phyloP scores from a whole-genome alignment of 1,284 basidiomycete species.

The Ceratobasidium sp. region DNA sequence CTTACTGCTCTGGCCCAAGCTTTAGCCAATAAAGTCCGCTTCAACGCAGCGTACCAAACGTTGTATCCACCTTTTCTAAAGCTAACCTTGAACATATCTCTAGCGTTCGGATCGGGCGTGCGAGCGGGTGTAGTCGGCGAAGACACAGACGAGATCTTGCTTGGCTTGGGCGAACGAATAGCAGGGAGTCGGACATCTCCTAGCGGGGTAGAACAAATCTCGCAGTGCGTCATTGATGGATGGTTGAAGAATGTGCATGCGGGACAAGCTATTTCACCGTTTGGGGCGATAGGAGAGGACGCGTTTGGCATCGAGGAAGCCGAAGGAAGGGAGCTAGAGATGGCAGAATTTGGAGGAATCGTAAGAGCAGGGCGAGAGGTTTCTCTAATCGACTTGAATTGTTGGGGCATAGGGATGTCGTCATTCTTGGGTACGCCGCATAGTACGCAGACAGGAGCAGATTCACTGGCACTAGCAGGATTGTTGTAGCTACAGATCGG shows the following conservation, averaged over 20 bases:
- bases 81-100: constrained; percentile 76
- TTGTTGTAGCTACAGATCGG: constrained; percentile 88
- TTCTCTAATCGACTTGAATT: constrained; percentile 50
- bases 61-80: constrained; percentile 94
- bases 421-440: constrained; percentile 65
- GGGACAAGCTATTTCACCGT: constrained; percentile 72
- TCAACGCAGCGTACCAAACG: constrained; percentile 84
- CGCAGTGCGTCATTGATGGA: constrained; percentile 80
- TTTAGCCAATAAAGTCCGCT: constrained; percentile 80
- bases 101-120: constrained; percentile 66
- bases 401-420: constrained; percentile 54
- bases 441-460: constrained; percentile 78
- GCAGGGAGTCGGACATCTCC: constrained; percentile 28
- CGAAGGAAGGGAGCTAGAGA: constrained; percentile 42
- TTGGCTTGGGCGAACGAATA: constrained; percentile 37
- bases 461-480: constrained; percentile 65
- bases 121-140: constrained; percentile 52
- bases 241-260: constrained; percentile 96
- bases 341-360: constrained; percentile 41
- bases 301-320: constrained; percentile 7
- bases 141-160: constrained; percentile 53
- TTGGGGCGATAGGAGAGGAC: constrained; percentile 35
- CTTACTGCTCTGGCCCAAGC: constrained; percentile 79
- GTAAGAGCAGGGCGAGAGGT: constrained; percentile 53
- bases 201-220: constrained; percentile 87